These are phyloP conservation scores for Saturnispora zaruensis DNA, from an alignment of 805 yeast genomes.

Conservation along the genomic window DNA sequence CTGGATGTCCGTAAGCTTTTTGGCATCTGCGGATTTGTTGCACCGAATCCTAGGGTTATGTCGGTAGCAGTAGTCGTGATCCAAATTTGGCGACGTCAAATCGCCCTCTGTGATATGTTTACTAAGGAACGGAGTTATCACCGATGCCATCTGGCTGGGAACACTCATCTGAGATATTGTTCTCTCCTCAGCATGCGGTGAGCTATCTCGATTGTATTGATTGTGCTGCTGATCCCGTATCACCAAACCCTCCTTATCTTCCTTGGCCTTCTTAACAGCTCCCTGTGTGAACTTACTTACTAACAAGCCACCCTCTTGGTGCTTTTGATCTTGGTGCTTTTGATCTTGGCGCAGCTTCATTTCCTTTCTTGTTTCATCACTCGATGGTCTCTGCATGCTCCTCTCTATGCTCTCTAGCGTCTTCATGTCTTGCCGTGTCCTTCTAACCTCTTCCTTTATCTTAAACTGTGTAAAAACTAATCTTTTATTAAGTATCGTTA, in stretches of 20 bases:
- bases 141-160: conserved; percentile 13
- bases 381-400: neutral
- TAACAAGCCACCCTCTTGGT: neutral
- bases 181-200: neutral
- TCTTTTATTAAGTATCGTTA: neutral
- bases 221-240: neutral
- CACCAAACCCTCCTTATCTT: neutral
- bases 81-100: conserved; percentile 17
- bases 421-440: neutral
- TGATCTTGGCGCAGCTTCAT: neutral
- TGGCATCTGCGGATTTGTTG: conserved; percentile 58
- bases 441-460: neutral
- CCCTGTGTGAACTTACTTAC: neutral
- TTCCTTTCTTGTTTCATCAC: neutral
- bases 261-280: neutral
- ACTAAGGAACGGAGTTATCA: conserved; percentile 30
- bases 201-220: neutral
- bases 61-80: conserved; percentile 74
- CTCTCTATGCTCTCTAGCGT: neutral
- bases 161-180: conserved; percentile 6
- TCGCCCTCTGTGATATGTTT: conserved; percentile 31
- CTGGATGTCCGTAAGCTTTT: conserved; percentile 58
- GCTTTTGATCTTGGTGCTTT: neutral
- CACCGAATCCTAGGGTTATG: conserved; percentile 85
- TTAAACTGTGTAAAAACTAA: neutral